These are phyloP conservation scores for Phytophthora sojae DNA, from an alignment of 352 stramenopile genomes.

Conservation along the genomic window DNA sequence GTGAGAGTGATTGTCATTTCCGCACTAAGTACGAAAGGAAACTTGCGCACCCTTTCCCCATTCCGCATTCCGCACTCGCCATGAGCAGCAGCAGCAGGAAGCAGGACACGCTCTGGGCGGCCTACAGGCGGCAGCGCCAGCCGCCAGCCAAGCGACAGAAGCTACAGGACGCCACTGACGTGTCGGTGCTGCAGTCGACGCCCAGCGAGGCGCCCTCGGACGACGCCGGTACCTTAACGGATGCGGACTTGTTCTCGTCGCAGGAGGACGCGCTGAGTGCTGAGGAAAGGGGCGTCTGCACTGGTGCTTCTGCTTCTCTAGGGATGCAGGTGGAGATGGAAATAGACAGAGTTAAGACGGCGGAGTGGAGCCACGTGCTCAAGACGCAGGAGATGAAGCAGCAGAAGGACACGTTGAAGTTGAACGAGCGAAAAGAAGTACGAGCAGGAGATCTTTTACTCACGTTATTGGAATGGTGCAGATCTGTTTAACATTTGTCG, in stretches of 20 bases:
- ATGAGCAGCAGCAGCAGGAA: slow-evolving; percentile 44
- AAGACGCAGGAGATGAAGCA: not conserved
- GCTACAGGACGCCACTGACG: slow-evolving; percentile 9
- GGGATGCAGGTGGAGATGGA: not conserved
- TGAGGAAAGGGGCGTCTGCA: slow-evolving; percentile 9
- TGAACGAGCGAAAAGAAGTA: slow-evolving; percentile 67
- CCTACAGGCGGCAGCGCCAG: slow-evolving; percentile 48
- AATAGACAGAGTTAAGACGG: not conserved
- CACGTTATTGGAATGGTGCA: too few relatives aligned
- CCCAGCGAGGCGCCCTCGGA: not conserved
- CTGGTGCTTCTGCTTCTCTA: slow-evolving; percentile 8
- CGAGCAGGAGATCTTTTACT: not conserved
- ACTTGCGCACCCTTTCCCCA: slow-evolving; percentile 4
- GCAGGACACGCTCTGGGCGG: slow-evolving; percentile 56
- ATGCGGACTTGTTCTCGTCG: slow-evolving; percentile 65
- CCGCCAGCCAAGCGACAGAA: slow-evolving; percentile 38
- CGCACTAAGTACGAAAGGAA: slow-evolving; percentile 31
- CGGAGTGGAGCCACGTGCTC: not conserved
- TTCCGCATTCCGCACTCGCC: slow-evolving; percentile 25
- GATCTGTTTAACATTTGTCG: too few relatives aligned
- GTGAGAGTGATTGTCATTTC: slow-evolving; percentile 11
- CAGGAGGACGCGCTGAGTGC: slow-evolving; percentile 47
- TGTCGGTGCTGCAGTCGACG: slow-evolving; percentile 9
- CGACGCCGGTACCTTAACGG: slow-evolving; percentile 53
- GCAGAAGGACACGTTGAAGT: slow-evolving; percentile 15